Evolutionary conservation across 208 protist genomes (phyloP).

Genomic region (Crithidia thermophila): DNA sequence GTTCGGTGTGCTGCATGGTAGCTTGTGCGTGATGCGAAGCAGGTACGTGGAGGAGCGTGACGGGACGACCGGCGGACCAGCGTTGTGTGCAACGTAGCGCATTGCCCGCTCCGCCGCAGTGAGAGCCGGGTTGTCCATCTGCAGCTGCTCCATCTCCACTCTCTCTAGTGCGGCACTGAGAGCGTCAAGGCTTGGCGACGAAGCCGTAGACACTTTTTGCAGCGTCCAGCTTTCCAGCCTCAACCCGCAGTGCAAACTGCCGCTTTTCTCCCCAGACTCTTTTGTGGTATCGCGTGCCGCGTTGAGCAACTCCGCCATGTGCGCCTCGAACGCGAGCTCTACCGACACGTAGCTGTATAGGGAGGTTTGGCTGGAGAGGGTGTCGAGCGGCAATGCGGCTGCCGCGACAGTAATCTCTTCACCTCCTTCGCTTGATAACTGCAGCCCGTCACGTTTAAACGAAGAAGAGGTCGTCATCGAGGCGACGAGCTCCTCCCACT

Average conservation of each 20-base stretch:
- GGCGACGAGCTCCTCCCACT: slow-evolving; percentile 37
- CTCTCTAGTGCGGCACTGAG: neutral
- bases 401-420: slow-evolving; percentile 17
- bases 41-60: slow-evolving; percentile 28
- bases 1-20: neutral
- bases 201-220: slow-evolving; percentile 13
- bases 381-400: slow-evolving; percentile 31
- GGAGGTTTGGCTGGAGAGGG: slow-evolving; percentile 7
- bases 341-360: slow-evolving; percentile 51
- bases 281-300: neutral
- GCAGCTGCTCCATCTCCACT: slow-evolving; percentile 10
- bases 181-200: neutral
- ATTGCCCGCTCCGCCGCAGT: slow-evolving; percentile 26
- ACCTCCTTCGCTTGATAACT: neutral
- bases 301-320: slow-evolving; percentile 21
- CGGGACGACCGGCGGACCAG: neutral
- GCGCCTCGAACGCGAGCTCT: slow-evolving; percentile 43
- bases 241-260: neutral
- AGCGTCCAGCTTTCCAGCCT: slow-evolving; percentile 10
- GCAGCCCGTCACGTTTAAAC: neutral
- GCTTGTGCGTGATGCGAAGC: neutral
- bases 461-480: no score
- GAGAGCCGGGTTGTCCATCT: slow-evolving; percentile 13
- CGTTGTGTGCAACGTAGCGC: slow-evolving; percentile 11
- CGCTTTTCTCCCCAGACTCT: neutral